These are phyloP conservation scores for Pseudogymnoascus sp. DNA, from an alignment of 2,329 filamentous ascomycete species.

Conservation along the genomic window DNA sequence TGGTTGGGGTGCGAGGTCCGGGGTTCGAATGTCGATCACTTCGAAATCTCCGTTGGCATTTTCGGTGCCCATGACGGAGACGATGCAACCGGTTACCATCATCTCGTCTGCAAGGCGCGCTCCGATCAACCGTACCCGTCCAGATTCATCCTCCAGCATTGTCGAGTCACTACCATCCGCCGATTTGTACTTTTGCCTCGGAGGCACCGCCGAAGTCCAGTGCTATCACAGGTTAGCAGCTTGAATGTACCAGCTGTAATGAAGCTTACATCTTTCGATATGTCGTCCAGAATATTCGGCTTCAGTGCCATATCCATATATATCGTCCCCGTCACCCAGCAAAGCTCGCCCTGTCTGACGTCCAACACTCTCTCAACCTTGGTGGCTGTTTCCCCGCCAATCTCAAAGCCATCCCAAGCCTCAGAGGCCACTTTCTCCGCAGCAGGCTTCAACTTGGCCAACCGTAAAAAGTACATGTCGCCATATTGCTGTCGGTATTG, in stretches of 20 bases:
- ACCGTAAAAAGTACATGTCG: constrained; percentile 92
- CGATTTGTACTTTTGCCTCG: constrained; percentile 66
- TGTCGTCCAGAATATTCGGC: constrained; percentile 90
- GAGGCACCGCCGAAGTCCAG: constrained; percentile 77
- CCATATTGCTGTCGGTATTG: constrained; percentile 94
- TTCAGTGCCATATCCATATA: constrained; percentile 98
- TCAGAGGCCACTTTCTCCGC: constrained; percentile 67
- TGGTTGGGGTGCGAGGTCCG: constrained; percentile 76
- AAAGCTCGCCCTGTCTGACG: constrained; percentile 88
- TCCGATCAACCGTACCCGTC: constrained; percentile 73
- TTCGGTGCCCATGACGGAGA: constrained; percentile 92
- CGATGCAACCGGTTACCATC: constrained; percentile 85
- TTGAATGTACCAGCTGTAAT: neutral
- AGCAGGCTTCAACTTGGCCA: constrained; percentile 77
- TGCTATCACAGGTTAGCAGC: constrained; percentile 43
- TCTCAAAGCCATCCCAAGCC: constrained; percentile 69
- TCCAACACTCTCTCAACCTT: constrained; percentile 85
- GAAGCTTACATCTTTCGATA: constrained; percentile 72
- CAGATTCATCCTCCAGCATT: constrained; percentile 94
- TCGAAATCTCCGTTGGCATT: constrained; percentile 89
- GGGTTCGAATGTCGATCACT: constrained; percentile 80
- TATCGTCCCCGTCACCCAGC: constrained; percentile 89
- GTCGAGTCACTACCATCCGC: constrained; percentile 53
- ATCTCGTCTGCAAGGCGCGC: constrained; percentile 56
- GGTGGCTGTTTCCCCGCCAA: constrained; percentile 67